Base-by-base conservation (phyloP, 495 filamentous ascomycete species). In the Aspergillus ellipticus region DNA sequence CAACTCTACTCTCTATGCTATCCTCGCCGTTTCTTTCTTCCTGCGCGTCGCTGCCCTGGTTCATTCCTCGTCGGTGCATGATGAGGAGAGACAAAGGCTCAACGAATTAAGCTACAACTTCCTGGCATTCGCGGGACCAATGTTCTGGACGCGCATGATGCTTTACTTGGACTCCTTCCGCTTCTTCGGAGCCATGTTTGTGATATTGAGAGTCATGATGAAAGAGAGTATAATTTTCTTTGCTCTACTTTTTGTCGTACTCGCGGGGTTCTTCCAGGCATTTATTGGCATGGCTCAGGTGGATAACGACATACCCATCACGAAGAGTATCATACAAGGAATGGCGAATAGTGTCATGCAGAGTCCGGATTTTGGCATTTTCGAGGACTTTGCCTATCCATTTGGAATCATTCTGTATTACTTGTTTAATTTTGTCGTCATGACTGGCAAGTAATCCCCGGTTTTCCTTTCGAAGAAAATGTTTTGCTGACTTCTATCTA, bases 191-290 rank as follows among this genome's bases (percentile, higher is more conserved):
- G 90, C 90, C 49, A 97, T 98, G 95, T 80, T 98, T 31, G 92
- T 97, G 7, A 89, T 98, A 4, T 75, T 98, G 31, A 92, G 96
- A 64, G 92, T 97, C 49, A 97, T 98, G 95, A 97, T 98, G 94
- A 90, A 92, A 63, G 94, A 98, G 67, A 95, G 89, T 53, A 73
- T 98, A 51, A 97, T 97, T 59, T 98, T 98, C 79, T 98, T 98
- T 62, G 89, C 92, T 6, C 80, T 98, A n/a, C 82, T 98, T 5
- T 73, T 86, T 48, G 85, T 97, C 48, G 87, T 98, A 49, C 73
- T 96, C 41, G 70, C 93, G 42, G 94, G 94, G 16, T 98, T 98
- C 73, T 77, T 96, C 48, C 94, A 98, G 72, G 91, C 89, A 0
- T 98, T 98, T 57, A 79, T 96, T n/a, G 94, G 95, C 2, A 82